Conservation (phyloP, 2,329 filamentous ascomycete genomes). For the Fusarium globosum region DNA sequence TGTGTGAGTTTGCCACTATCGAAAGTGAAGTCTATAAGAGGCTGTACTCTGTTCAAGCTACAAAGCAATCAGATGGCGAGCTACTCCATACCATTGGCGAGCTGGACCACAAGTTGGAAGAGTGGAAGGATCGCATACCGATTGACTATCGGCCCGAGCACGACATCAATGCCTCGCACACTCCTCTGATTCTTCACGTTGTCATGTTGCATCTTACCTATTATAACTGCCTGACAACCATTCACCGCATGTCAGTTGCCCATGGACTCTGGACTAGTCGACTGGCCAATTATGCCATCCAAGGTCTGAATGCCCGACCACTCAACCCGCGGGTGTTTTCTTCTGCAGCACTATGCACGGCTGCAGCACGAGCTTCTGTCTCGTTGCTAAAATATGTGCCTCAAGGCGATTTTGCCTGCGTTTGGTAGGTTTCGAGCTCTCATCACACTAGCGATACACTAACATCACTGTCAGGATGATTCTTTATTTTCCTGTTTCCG, state of each 20-base stretch:
- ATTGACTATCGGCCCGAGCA: constrained; percentile 97
- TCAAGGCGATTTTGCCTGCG: constrained; percentile 92
- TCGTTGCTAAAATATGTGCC: constrained; percentile 96
- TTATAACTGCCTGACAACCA: constrained; percentile 97
- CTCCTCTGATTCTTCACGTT: constrained; percentile 91
- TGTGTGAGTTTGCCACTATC: constrained; percentile 92
- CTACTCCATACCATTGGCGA: constrained; percentile 95
- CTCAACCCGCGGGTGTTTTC: constrained; percentile 95
- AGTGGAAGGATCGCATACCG: constrained; percentile 96
- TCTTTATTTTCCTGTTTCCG: constrained; percentile 95
- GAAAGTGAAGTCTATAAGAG: constrained; percentile 94
- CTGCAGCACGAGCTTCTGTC: constrained; percentile 91
- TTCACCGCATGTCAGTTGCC: constrained; percentile 98
- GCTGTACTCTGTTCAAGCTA: constrained; percentile 91
- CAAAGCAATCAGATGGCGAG: constrained; percentile 91
- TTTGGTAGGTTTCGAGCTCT: constrained; percentile 74
- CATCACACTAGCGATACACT: constrained; percentile 33
- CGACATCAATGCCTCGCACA: constrained; percentile 93
- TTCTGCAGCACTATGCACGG: constrained; percentile 91
- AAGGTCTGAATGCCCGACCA: constrained; percentile 89
- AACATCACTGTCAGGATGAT: constrained; percentile 72
- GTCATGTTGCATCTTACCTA: constrained; percentile 96
- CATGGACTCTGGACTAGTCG: constrained; percentile 98
- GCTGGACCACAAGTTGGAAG: constrained; percentile 87
- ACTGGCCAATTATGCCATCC: constrained; percentile 92